phyloP scores from a whole-genome alignment of 805 yeast species.

The Saturnispora quitensis region DNA sequence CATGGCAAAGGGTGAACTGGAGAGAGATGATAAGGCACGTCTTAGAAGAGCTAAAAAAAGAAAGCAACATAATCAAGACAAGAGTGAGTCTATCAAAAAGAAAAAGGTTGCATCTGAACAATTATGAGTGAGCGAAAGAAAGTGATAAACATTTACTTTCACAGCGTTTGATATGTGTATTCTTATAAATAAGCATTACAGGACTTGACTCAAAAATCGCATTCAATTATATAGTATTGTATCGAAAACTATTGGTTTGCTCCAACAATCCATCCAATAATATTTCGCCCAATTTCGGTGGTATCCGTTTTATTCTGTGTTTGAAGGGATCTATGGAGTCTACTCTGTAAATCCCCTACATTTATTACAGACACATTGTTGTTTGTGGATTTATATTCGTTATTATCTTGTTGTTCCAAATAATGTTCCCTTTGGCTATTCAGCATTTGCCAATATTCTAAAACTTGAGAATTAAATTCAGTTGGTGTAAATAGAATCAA shows the following conservation, averaged over 20 bases:
- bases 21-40: conserved; percentile 79
- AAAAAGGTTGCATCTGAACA: conserved; percentile 18
- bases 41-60: conserved; percentile 81
- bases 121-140: not conserved
- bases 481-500: conserved; percentile 44
- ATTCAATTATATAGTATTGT: too few species aligned
- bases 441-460: conserved; percentile 54
- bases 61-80: conserved; percentile 35
- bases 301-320: conserved; percentile 20
- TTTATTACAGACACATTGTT: not conserved
- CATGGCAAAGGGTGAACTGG: conserved; percentile 71
- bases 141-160: not conserved
- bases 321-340: conserved; percentile 23
- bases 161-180: not conserved
- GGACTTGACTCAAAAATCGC: not conserved
- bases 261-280: conserved; percentile 30
- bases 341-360: conserved; percentile 18
- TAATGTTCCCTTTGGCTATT: conserved; percentile 25
- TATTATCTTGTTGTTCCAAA: not conserved
- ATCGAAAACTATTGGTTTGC: conserved; percentile 13
- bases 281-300: conserved; percentile 25
- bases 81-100: conserved; percentile 25
- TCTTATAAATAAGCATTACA: not conserved
- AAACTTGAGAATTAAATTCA: conserved; percentile 45
- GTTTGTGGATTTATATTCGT: not conserved